phyloP scores from a whole-genome alignment of 176 grass and related monocot genomes.

The Microstegium vimineum region DNA sequence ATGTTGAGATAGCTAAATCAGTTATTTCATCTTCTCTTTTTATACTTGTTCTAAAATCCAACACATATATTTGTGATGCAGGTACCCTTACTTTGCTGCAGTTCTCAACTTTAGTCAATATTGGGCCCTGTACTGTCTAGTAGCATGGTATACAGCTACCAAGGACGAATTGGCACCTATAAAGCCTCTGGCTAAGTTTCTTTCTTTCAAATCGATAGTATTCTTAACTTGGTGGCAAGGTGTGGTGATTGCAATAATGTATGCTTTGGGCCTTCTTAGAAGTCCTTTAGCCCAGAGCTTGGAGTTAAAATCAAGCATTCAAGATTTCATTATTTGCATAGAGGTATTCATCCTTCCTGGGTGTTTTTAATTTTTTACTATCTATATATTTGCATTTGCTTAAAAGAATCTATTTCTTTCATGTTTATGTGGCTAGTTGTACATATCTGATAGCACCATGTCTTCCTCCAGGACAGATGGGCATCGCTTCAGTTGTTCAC shows the following conservation, averaged over 20 bases:
- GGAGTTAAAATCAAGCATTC: constrained; percentile 90
- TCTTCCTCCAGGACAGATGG: constrained; percentile 88
- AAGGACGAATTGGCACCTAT: constrained; percentile 89
- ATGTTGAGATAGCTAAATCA: constrained; percentile 4
- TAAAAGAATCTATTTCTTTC: background rate
- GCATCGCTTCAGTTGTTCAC: constrained; percentile 82
- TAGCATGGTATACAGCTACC: constrained; percentile 89
- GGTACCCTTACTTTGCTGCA: constrained; percentile 84
- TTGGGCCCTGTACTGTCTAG: constrained; percentile 95
- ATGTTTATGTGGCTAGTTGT: constrained; percentile 20
- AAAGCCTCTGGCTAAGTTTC: constrained; percentile 89
- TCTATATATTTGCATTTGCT: background rate
- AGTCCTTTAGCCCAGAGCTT: constrained; percentile 85
- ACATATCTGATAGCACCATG: constrained; percentile 30
- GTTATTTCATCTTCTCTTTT: background rate
- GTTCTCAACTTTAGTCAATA: constrained; percentile 96
- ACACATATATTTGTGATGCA: constrained; percentile 35
- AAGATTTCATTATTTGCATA: constrained; percentile 98
- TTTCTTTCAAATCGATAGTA: constrained; percentile 94
- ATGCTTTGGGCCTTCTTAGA: constrained; percentile 75
- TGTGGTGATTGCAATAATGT: constrained; percentile 89
- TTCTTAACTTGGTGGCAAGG: constrained; percentile 99
- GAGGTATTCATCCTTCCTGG: constrained; percentile 60
- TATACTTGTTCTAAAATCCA: constrained; percentile 7
- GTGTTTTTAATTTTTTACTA: background rate